Conservation (phyloP, 2,329 filamentous ascomycete genomes). For the Talaromyces rugulosus region DNA sequence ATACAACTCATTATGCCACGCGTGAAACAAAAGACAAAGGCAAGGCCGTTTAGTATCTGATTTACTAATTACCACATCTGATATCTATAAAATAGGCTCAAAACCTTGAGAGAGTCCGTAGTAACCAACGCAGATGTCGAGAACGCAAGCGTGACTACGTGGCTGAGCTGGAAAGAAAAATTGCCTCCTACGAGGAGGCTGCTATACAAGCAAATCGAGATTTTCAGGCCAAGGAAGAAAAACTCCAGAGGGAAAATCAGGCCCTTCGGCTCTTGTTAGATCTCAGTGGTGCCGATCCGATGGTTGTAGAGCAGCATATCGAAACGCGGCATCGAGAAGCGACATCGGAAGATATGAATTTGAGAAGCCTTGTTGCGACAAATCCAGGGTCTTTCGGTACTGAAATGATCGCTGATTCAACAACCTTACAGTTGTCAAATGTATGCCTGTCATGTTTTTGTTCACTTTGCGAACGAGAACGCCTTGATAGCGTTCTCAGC, state of each 20-base stretch:
- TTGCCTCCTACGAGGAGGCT: slow-evolving; percentile 1
- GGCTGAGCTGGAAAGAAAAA: slow-evolving; percentile 31
- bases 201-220: not conserved
- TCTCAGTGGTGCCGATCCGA: not conserved
- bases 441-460: not conserved
- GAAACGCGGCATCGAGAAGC: not conserved
- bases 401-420: not conserved
- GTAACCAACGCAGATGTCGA: slow-evolving; percentile 51
- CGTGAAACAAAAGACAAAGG: not conserved
- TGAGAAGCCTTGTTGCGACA: not conserved
- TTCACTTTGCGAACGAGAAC: not conserved
- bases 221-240: not conserved
- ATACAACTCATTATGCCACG: not conserved
- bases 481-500: not conserved
- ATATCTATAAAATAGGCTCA: slow-evolving; percentile 22
- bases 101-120: slow-evolving; percentile 41
- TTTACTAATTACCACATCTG: not conserved
- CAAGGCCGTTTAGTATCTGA: not conserved
- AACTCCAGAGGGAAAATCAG: not conserved
- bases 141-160: slow-evolving; percentile 41
- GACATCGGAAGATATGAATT: not conserved
- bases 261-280: not conserved
- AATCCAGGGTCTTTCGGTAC: not conserved
- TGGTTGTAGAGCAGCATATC: not conserved
- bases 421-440: not conserved